Conservation (phyloP, 2,329 filamentous ascomycete genomes). For the Beauveria caledonica region DNA sequence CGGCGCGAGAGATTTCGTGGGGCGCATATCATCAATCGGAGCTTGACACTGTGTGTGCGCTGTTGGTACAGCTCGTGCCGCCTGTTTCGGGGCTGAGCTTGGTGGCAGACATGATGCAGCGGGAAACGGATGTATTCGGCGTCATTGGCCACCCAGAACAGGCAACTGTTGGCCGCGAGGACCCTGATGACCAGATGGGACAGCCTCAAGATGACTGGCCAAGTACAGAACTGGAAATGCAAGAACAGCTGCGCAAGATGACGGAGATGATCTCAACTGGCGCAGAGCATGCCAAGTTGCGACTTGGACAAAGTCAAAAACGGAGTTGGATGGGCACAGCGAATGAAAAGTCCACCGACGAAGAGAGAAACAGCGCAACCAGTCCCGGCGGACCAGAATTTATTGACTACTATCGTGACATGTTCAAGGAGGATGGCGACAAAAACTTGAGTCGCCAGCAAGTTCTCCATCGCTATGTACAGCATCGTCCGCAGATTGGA, state of each 20-base stretch:
- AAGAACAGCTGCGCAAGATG: background rate
- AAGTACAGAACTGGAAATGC: background rate
- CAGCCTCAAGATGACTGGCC: background rate
- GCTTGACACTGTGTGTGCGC: background rate
- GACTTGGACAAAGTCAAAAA: background rate
- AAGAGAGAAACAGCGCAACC: background rate
- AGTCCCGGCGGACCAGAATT: background rate
- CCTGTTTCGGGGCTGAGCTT: background rate
- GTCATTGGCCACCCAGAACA: conserved; percentile 18
- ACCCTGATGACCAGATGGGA: background rate
- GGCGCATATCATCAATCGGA: background rate
- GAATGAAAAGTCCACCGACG: background rate
- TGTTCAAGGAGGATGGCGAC: background rate
- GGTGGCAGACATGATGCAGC: conserved; percentile 8
- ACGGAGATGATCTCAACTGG: background rate
- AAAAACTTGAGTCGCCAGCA: background rate
- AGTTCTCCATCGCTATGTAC: background rate
- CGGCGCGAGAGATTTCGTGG: conserved; percentile 7
- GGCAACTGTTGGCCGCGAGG: background rate
- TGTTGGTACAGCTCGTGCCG: conserved; percentile 4
- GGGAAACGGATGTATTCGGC: conserved; percentile 14
- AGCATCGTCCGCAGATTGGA: background rate
- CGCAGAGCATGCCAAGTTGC: background rate
- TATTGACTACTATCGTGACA: background rate
- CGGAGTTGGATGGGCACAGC: background rate